Evolutionary conservation across 345 rosid species (phyloP), one percentile per base, ranked within the genome.

Genomic region (Corymbia maculata): DNA sequence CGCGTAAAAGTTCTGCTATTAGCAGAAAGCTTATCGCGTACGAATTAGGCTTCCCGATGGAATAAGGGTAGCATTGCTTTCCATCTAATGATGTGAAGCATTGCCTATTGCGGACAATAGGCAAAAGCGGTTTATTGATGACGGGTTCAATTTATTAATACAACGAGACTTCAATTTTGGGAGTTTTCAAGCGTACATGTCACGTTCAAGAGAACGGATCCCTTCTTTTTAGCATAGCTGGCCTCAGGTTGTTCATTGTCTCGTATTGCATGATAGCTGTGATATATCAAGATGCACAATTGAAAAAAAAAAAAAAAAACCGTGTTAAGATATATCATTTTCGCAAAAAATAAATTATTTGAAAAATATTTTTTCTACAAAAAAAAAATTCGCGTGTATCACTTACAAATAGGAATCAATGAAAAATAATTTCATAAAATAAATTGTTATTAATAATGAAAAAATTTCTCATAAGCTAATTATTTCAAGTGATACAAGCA

Each of bases 291-390:
- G 32, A 16, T 32, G 80, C 24, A 32, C 10, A 16, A 32, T 68
- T 16, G 6, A 19, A 1, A 19, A 75, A 15, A 42, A 36, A 1
- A 11, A 36, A 5, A 36, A 75, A 6, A 5, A 2, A 19, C 6
- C 9, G 5, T 8, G 16, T 12, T 7, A 26, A 30, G 3, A 30
- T 26, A 26, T 6, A 55, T 55, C 0, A 2, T 55, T 66, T 16
- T 7, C 1, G 2, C 0, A 4, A 0, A 68, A 32, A 8, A 8
- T 16, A 2, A 30, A 68, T 32, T 4, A 3, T 70, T 16, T 32
- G 45, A 36, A 30, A 30, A 30, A 4, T 70, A 32, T 32, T 66
- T 2, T 7, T 66, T 2, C 14, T 2, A 66, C n/a, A 68, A 17
- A 70, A 4, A 21, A 16, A 8, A n/a, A n/a, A n/a, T n/a, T 70